Evolutionary conservation across 2,329 filamentous ascomycete species (phyloP), one percentile per base, ranked within the genome.

Genomic region (Fusarium citri): DNA sequence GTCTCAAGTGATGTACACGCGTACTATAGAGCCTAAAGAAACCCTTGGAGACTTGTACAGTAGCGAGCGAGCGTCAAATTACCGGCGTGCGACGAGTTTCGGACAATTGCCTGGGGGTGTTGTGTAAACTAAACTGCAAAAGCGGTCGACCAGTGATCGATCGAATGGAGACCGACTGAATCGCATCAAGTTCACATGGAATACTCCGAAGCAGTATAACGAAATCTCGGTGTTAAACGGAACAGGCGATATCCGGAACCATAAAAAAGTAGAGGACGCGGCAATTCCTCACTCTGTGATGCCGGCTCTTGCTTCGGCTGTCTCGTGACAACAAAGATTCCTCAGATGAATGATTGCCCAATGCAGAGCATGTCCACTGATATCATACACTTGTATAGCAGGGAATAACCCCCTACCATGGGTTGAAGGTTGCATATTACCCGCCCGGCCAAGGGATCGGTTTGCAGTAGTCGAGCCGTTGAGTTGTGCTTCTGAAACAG

Each of bases 401-500:
- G 30, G 56, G 48, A 23, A 49, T 18, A n/a, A 56, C 28, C 49
- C 67, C 67, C 42, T 64, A 30, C 31, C 25, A 26, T 20, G 30
- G 48, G 11, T 41, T 26, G 49, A 40, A 30, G 34, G 42, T 56
- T 50, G 50, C 54, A 59, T 58, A 45, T 41, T 51, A 51, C 46
- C 63, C 49, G 50, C 55, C 49, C 53, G 56, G 46, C 31, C 57
- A 25, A 70, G 41, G 43, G 26, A 49, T 61, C 26, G 10, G 40
- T 57, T 56, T 66, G 48, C 31, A 55, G 47, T 47, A 50, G 62
- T 64, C 49, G 20, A 53, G 54, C 67, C 54, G 63, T 68, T 57
- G 34, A 31, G 28, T 50, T 50, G 41, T 56, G 55, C 26, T 49
- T 69, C 54, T 70, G 57, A 69, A 70, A 71, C 62, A 46, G 45